Evolutionary conservation across 1,139 yeast species (phyloP), one percentile per base, ranked within the genome.

Genomic region (Suhomyces guaymorum): DNA sequence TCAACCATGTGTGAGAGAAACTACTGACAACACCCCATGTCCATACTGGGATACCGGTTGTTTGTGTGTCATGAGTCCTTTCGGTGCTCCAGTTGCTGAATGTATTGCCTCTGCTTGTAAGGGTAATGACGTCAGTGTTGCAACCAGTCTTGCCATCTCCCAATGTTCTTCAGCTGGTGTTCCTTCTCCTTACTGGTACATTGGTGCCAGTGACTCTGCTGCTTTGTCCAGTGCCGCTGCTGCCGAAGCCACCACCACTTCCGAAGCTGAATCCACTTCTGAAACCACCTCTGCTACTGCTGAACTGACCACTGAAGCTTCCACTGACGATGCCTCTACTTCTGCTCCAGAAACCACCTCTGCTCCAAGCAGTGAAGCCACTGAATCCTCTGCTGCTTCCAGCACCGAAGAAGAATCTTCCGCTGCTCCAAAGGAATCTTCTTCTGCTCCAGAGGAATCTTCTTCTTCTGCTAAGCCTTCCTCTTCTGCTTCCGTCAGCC

Each of bases 11-110:
- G 52, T 52, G 38, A 54, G 56, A 35, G 44, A 24, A 17, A 28
- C 43, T 21, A 52, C 57, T 35, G 52, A 51, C 12, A 49, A 49
- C 32, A 66, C 73, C 9, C 73, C 73, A 29, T 73, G 78, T 50
- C 78, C 78, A 30, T 70, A 70, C 60, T 72, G 78, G 78, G 78
- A 73, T 46, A 64, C 78, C 26, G 78, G 78, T 4, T 73, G 78
- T 52, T 61, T 72, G 48, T 73, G 78, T 56, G 73, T 70, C 24
- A 71, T 73, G 73, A 64, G 72, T 9, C 63, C 57, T 40, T 72
- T 70, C 67, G 57, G 63, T 30, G 70, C 69, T 19, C 51, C 51
- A 21, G 70, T 73, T 23, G 78, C 69, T 29, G 57, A 61, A 30
- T 73, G 78, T 55, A 51, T 72, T 41, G 74, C 72, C 35, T 44